These are phyloP conservation scores for Sphaerostilbella broomeana DNA, from an alignment of 2,329 filamentous ascomycete species.

Conservation along the genomic window DNA sequence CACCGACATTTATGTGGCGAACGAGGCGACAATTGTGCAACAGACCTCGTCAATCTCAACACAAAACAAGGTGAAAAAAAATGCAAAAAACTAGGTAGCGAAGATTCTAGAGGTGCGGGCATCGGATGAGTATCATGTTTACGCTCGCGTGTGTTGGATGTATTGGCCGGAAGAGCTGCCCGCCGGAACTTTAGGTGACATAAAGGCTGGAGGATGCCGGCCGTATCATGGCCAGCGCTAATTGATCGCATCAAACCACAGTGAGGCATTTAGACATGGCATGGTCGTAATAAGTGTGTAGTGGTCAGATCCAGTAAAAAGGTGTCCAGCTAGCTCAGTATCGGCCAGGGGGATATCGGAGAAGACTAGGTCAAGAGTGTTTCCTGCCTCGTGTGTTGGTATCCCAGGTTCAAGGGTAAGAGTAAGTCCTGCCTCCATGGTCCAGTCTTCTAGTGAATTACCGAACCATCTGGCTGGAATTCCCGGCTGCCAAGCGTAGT, in stretches of 20 bases:
- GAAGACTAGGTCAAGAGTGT: constrained; percentile 16
- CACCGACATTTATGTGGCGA: constrained; percentile 53
- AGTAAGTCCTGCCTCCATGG: neutral
- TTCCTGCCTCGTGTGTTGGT: neutral
- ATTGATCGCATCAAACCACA: constrained; percentile 66
- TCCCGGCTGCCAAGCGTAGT: neutral
- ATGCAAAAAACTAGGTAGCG: constrained; percentile 61
- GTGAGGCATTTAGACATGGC: too few relatives aligned
- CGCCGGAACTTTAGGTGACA: constrained; percentile 45
- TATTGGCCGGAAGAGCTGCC: constrained; percentile 69
- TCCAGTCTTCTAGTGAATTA: neutral
- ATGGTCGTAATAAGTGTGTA: too few relatives aligned
- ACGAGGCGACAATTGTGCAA: constrained; percentile 49
- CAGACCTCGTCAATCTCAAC: constrained; percentile 38
- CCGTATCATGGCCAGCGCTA: constrained; percentile 63
- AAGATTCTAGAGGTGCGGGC: constrained; percentile 72
- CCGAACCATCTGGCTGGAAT: neutral
- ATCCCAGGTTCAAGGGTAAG: neutral
- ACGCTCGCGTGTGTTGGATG: constrained; percentile 69
- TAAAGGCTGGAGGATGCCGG: constrained; percentile 48
- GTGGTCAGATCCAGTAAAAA: constrained; percentile 13
- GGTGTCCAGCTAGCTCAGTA: constrained; percentile 14
- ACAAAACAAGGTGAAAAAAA: constrained; percentile 20
- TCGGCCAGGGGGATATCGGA: constrained; percentile 13
- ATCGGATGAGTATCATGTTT: constrained; percentile 65